phyloP scores from a whole-genome alignment of 140 eudicot genomes.

The Ambrosia hybrid region DNA sequence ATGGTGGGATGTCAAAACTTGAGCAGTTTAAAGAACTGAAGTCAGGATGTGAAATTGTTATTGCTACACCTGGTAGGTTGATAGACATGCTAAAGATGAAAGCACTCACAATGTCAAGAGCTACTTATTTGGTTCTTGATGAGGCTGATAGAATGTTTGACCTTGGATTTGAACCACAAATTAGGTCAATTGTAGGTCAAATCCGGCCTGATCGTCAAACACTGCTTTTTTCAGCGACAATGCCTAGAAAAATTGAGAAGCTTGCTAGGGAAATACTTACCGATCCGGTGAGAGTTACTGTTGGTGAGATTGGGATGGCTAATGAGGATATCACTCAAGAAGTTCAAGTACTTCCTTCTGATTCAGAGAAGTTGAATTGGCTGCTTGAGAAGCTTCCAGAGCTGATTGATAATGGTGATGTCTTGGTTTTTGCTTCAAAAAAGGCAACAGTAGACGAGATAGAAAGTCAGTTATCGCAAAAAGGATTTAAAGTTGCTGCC shows the following conservation, averaged over 20 bases:
- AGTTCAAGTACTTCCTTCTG: slow-evolving; percentile 77
- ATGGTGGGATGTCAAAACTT: slow-evolving; percentile 99
- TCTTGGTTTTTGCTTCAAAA: slow-evolving; percentile 87
- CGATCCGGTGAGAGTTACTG: slow-evolving; percentile 91
- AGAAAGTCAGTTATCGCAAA: slow-evolving; percentile 73
- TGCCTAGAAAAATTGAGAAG: slow-evolving; percentile 95
- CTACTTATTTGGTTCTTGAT: slow-evolving; percentile 94
- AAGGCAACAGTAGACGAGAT: slow-evolving; percentile 94
- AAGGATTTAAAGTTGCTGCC: slow-evolving; percentile 87
- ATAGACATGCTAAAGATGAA: slow-evolving; percentile 94
- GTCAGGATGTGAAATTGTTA: slow-evolving; percentile 92
- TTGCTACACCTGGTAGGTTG: slow-evolving; percentile 97
- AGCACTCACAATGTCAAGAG: slow-evolving; percentile 84
- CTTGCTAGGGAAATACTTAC: slow-evolving; percentile 92
- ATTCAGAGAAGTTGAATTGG: slow-evolving; percentile 86
- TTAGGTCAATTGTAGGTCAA: slow-evolving; percentile 94
- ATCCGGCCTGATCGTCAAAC: slow-evolving; percentile 98
- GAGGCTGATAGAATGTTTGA: slow-evolving; percentile 99
- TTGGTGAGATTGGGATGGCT: slow-evolving; percentile 98
- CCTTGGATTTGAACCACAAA: slow-evolving; percentile 97
- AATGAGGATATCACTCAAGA: slow-evolving; percentile 98
- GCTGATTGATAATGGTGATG: slow-evolving; percentile 92
- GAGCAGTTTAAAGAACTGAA: slow-evolving; percentile 95
- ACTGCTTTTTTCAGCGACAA: slow-evolving; percentile 94
- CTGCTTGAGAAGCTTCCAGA: slow-evolving; percentile 82